Evolutionary conservation across 768 basidiomycete genomes (phyloP).

Genomic region (Boletus tomentosulus): DNA sequence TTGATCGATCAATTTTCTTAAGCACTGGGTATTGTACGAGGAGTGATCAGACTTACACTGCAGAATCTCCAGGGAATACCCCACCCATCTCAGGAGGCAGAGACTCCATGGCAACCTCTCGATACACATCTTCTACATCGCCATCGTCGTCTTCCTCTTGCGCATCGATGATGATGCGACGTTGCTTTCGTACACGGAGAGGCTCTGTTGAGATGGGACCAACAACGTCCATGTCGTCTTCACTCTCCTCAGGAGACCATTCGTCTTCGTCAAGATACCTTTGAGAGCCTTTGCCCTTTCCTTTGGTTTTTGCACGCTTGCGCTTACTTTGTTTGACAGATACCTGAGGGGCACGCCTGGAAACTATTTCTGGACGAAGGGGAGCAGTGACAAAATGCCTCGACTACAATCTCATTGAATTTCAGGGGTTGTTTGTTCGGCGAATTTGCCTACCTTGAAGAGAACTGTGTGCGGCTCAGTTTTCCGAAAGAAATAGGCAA

Average conservation of each 20-base stretch:
- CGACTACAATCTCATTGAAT: conserved; percentile 29
- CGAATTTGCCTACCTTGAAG: conserved; percentile 57
- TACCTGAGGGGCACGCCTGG: conserved; percentile 10
- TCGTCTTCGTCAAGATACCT: conserved; percentile 25
- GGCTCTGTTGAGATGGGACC: conserved; percentile 10
- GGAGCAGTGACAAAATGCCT: conserved; percentile 38
- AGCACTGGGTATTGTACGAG: neutral
- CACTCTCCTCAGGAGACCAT: conserved; percentile 17
- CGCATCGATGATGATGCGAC: conserved; percentile 22
- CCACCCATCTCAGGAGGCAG: neutral
- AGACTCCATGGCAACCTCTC: conserved; percentile 18
- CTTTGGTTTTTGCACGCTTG: conserved; percentile 40
- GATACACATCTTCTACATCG: conserved; percentile 1
- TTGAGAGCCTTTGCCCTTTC: conserved; percentile 29
- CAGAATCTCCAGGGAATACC: neutral
- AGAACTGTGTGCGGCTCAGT: conserved; percentile 79
- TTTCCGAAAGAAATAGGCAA: conserved; percentile 84
- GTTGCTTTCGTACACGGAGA: conserved; percentile 32
- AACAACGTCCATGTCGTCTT: conserved; percentile 13
- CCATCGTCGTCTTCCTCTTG: conserved; percentile 27
- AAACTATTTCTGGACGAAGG: conserved; percentile 16
- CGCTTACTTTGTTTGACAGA: conserved; percentile 10
- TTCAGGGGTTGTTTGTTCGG: neutral
- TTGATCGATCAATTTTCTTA: conserved; percentile 2
- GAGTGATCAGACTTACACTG: conserved; percentile 3